phyloP scores from a whole-genome alignment of 192 early-diverging fungal genomes.

The Coemansia asiatica region DNA sequence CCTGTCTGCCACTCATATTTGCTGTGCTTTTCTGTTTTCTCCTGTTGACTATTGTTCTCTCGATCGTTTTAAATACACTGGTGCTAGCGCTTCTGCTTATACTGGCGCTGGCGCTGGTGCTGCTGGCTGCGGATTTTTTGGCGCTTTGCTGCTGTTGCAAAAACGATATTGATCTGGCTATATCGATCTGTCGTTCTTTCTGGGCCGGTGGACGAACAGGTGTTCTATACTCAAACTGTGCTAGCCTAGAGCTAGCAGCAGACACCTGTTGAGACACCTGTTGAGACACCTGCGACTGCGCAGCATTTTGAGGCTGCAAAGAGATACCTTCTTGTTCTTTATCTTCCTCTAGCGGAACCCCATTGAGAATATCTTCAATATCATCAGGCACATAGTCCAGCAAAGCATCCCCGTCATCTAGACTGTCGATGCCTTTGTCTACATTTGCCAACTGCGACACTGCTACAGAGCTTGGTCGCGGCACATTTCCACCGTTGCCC shows the following conservation, averaged over 20 bases:
- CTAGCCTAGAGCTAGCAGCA: not conserved
- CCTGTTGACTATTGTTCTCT: conserved; percentile 17
- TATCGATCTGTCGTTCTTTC: not conserved
- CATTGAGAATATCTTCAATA: conserved; percentile 2
- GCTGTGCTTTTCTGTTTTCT: conserved; percentile 6
- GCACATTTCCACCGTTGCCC: not conserved
- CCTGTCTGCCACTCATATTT: conserved; percentile 6
- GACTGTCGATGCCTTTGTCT: not conserved
- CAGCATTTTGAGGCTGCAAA: not conserved
- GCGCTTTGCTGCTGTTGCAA: not conserved
- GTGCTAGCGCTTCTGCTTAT: not conserved
- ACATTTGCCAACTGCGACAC: not conserved
- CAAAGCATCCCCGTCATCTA: not conserved
- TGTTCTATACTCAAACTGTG: not conserved
- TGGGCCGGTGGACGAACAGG: not conserved
- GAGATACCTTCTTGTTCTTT: not conserved
- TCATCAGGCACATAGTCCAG: not conserved
- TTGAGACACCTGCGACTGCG: not conserved
- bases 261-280: not conserved
- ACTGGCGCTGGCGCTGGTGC: not conserved
- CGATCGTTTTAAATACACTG: conserved; percentile 5
- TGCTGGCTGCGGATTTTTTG: not conserved
- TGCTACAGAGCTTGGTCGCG: not conserved
- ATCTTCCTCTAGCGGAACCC: not conserved
- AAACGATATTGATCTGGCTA: not conserved